Evolutionary conservation across 148 eudicot genomes (phyloP).

Genomic region (Silene conica): DNA sequence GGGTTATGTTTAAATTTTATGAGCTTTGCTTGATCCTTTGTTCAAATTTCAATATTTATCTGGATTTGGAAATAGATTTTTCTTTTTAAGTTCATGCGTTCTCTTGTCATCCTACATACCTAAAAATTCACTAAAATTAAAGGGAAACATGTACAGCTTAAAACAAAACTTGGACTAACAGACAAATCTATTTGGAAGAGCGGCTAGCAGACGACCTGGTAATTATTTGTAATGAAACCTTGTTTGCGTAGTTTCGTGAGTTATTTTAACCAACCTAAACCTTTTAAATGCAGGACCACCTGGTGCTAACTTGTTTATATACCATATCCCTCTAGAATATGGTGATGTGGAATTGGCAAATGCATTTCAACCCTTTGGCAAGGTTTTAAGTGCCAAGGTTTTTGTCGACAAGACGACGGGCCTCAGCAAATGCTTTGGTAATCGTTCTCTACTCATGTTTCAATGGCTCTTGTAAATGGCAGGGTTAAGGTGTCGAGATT

Average conservation of each 20-base stretch:
- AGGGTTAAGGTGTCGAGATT: too few relatives aligned
- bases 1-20: too few relatives aligned
- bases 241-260: background rate
- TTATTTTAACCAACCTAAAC: constrained; percentile 11
- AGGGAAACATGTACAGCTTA: background rate
- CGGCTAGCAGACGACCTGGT: background rate
- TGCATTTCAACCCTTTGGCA: constrained; percentile 77
- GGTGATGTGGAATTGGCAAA: constrained; percentile 81
- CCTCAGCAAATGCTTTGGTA: constrained; percentile 97
- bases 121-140: background rate
- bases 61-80: background rate
- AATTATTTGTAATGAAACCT: background rate
- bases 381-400: constrained; percentile 91
- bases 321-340: constrained; percentile 96
- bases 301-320: constrained; percentile 93
- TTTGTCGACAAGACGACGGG: constrained; percentile 88
- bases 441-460: background rate
- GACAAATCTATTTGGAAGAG: background rate
- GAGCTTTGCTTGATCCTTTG: background rate
- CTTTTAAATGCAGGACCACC: constrained; percentile 60
- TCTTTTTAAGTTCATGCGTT: background rate
- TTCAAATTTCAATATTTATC: background rate
- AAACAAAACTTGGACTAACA: background rate
- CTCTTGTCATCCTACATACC: background rate
- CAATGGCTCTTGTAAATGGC: too few relatives aligned